Conservation (phyloP, 805 yeast genomes). For the Ogataea zsoltii region DNA sequence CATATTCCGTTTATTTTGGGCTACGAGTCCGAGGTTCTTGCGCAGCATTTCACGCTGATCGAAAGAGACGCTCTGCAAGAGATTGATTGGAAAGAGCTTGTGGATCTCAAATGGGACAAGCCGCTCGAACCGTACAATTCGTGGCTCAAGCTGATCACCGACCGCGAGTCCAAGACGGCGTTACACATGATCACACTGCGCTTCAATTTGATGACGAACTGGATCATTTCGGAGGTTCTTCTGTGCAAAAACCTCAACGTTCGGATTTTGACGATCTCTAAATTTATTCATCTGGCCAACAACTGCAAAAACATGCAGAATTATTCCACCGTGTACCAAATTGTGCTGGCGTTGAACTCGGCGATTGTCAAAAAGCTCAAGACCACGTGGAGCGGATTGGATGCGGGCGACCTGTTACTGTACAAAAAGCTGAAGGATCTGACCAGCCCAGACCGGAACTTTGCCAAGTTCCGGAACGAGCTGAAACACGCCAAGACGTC, state of each 20-base stretch:
- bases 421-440: constrained; percentile 69
- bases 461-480: constrained; percentile 62
- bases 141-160: constrained; percentile 77
- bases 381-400: constrained; percentile 72
- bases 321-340: constrained; percentile 84
- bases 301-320: constrained; percentile 74
- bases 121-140: constrained; percentile 69
- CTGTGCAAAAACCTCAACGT: constrained; percentile 62
- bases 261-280: constrained; percentile 70
- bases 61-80: constrained; percentile 83
- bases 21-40: constrained; percentile 64
- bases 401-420: constrained; percentile 68
- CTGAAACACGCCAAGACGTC: constrained; percentile 57
- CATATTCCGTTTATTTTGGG: constrained; percentile 85
- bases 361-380: constrained; percentile 57
- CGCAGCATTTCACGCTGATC: constrained; percentile 81
- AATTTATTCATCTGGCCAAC: constrained; percentile 84
- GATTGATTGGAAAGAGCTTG: constrained; percentile 88
- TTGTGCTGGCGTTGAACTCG: constrained; percentile 77
- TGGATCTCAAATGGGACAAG: constrained; percentile 73
- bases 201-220: constrained; percentile 84
- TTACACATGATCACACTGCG: constrained; percentile 80
- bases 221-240: constrained; percentile 88
- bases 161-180: constrained; percentile 53
- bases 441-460: constrained; percentile 75